phyloP scores from a whole-genome alignment of 768 basidiomycete genomes.

The Serendipita vermifera region DNA sequence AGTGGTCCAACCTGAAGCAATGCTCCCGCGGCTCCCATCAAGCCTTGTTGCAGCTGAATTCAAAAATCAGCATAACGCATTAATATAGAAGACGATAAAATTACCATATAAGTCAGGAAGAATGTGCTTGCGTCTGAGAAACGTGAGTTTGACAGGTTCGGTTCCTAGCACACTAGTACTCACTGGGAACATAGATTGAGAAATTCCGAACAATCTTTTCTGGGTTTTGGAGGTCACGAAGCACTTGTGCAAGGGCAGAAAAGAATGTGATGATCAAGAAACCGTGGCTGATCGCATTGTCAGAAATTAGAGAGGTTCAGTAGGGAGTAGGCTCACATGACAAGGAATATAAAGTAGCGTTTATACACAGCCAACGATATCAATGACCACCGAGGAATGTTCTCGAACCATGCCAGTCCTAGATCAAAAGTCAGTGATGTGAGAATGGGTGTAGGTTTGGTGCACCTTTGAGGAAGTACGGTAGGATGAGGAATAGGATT shows the following conservation, averaged over 20 bases:
- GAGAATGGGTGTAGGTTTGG: slow-evolving; percentile 4
- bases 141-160: too few species aligned
- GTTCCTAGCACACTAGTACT: too few species aligned
- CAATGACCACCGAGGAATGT: slow-evolving; percentile 51
- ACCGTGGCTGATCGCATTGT: slow-evolving; percentile 36
- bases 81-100: neutral
- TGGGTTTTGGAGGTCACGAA: slow-evolving; percentile 1
- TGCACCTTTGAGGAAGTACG: slow-evolving; percentile 43
- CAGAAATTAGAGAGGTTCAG: slow-evolving; percentile 9
- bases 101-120: slow-evolving; percentile 49
- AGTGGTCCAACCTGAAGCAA: slow-evolving; percentile 43
- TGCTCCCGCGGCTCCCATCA: slow-evolving; percentile 39
- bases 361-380: slow-evolving; percentile 61
- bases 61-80: neutral
- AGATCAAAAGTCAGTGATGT: neutral
- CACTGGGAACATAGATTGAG: slow-evolving; percentile 20
- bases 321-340: slow-evolving; percentile 27
- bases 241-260: slow-evolving; percentile 37
- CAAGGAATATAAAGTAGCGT: slow-evolving; percentile 55
- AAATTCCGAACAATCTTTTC: slow-evolving; percentile 25
- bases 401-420: slow-evolving; percentile 54
- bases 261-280: slow-evolving; percentile 59
- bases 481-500: slow-evolving; percentile 47
- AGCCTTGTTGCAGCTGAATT: slow-evolving; percentile 35
- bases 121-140: slow-evolving; percentile 48